Evolutionary conservation across 495 filamentous ascomycete species (phyloP), one percentile per base, ranked within the genome.

Genomic region (Letharia lupina): DNA sequence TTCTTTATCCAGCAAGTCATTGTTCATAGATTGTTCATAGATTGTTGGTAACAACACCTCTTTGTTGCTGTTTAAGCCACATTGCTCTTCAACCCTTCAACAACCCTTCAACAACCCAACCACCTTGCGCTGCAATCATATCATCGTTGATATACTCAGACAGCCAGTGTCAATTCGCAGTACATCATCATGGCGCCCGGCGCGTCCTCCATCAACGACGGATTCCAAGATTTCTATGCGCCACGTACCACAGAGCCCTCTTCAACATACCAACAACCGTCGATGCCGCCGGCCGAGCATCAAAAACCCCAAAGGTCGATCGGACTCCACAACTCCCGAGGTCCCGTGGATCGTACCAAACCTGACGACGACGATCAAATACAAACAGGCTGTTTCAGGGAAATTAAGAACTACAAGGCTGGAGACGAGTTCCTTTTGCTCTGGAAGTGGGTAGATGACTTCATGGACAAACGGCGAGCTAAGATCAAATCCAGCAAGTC

Each of bases 381-480:
- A 35, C 31, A 56, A 35, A 13, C 13, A 16, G 52, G 52, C 7
- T 56, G 28, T 35, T 35, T 15, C 1, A 31, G 52, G 1, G 28
- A 56, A 4, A 35, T 31, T 31, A 41, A 64, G 28, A 57, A 48
- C 11, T 64, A 48, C 48, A 37, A 64, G 8, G 45, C 62, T 3
- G 62, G 62, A 48, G 48, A 48, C 20, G 62, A 54, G 28, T 64
- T 54, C 20, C 16, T 40, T 11, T 11, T 52, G 18, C 41, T 65
- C 20, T 65, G 64, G 64, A 58, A 65, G 41, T 65, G 60, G 42
- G 40, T 65, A 45, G 64, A 65, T 48, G 56, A 65, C 9, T 42
- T 61, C 39, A 60, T 65, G 41, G 44, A 65, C 40, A 64, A 58
- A 56, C 52, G 31, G 31, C 50, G 40, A 33, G 40, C 45, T 54